Base-by-base conservation (phyloP, 768 basidiomycete genomes). In the Rhodotorula babjevae region DNA sequence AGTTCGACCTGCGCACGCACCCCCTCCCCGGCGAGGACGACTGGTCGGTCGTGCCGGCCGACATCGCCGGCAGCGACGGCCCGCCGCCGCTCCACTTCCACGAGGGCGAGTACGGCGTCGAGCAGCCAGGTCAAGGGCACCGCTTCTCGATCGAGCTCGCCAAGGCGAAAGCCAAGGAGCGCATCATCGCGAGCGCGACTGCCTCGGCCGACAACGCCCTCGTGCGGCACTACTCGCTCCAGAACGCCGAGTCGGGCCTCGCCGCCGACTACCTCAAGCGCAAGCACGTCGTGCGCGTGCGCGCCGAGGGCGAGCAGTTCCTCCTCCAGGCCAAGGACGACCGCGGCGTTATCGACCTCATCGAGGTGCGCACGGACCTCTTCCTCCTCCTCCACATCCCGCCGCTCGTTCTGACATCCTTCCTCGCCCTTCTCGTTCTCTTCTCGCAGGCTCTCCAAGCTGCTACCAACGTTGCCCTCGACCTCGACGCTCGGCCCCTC, bases 241-340 rank as follows among this genome's bases (percentile, higher is more conserved):
- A 75, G 64, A 72, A 75, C 69, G 73, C 65, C 61, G 74, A 78
- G 84, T 92, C 91, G 71, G 96, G 96, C 31, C 81, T 99, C 50
- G 96, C 92, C 46, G 93, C 91, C 70, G 96, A 99, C 81, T 99
- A 99, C 82, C 50, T 87, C 74, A 98, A 98, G 85, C 84, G 93
- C 73, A 89, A 87, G 83, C 91, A 98, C 80, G 95, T 98, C 58
- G 93, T 98, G 47, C 85, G 96, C 31, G 87, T 98, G 42, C 83
- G 95, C 68, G 83, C 93, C 74, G 93, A 96, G 80, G 96, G 95
- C 21, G 92, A 98, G 83, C 96, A 99, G 82, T 99, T 99, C 82
- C 83, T 99, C 76, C 78, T 99, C 77, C 95, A 99, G 82, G 91
- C 91, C 6, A 86, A 85, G 62, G 89, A 90, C 79, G 88, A 93